Evolutionary conservation across 2,329 filamentous ascomycete genomes (phyloP), one percentile per base, ranked within the genome.

Genomic region (Alternaria arbusti): DNA sequence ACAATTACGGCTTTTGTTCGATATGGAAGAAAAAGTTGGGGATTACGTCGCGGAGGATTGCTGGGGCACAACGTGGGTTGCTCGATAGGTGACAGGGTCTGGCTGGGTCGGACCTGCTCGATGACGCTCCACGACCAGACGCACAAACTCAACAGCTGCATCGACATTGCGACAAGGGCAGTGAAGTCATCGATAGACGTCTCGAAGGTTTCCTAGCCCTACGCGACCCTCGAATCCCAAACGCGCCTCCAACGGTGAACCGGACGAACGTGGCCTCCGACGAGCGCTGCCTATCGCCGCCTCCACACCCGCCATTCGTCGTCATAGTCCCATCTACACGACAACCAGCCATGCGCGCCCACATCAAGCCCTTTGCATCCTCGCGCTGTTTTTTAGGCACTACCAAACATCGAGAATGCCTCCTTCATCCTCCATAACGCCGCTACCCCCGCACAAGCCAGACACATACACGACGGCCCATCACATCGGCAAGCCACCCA

Each of bases 401-500:
- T 60, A 59, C 15, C 46, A 11, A 15, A n/a, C 32, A n/a, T 6
- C 61, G 30, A 50, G 15, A 26, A 74, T 75, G 70, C 51, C 68
- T 43, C 63, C 69, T 23, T 63, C 63, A 23, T 63, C 70, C 55
- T 58, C 63, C 47, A 22, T 65, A 54, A 44, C 45, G 11, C 45
- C 61, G 8, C 64, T 78, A 30, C 65, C 70, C 6, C 51, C 68
- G 17, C 67, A 63, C 52, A 68, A 55, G 25, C 75, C 76, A 7
- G 54, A 67, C 6, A 68, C 63, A 36, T 68, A 68, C 59, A 70
- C 71, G n/a, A 66, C 74, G 15, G 66, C 75, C 17, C 84, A 85
- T 65, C 83, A 85, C 69, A 68, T 82, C 23, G 81, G 79, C 32
- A 76, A 58, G 23, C 83, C 83, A 5, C 82, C 83, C 7, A 81